Conservation (phyloP, 2,329 filamentous ascomycete species). For the Akanthomyces lecanii region DNA sequence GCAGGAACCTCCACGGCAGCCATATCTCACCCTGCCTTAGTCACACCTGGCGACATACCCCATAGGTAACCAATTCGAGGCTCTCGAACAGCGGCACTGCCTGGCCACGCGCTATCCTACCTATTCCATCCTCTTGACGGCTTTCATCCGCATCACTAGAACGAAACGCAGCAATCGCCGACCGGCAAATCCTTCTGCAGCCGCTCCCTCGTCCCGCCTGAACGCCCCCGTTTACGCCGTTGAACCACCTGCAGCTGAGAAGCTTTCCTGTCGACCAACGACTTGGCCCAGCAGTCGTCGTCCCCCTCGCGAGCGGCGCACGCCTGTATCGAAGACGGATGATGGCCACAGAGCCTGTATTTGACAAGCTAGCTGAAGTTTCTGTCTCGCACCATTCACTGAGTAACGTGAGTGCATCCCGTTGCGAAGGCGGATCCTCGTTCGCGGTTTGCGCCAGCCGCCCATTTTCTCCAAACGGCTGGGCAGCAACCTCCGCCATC, state of each 20-base stretch:
- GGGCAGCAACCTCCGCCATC: background rate
- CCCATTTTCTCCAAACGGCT: conserved; percentile 12
- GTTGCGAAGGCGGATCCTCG: background rate
- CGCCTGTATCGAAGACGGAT: conserved; percentile 47
- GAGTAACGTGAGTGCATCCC: conserved; percentile 39
- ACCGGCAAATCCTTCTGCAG: background rate
- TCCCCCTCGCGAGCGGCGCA: conserved; percentile 29
- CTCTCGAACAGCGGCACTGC: conserved; percentile 8
- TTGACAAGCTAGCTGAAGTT: conserved; percentile 51
- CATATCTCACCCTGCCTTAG: conserved; percentile 18
- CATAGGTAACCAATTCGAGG: conserved; percentile 12
- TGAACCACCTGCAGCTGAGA: background rate
- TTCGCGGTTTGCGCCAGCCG: conserved; percentile 10
- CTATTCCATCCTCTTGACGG: conserved; percentile 13
- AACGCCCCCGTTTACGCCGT: background rate
- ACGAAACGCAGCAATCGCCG: background rate
- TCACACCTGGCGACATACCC: conserved; percentile 16
- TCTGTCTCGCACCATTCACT: conserved; percentile 41
- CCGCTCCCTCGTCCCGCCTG: background rate
- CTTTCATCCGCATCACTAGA: conserved; percentile 9
- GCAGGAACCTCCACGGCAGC: conserved; percentile 17
- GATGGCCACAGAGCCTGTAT: conserved; percentile 61
- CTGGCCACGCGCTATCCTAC: background rate
- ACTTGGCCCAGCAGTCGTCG: conserved; percentile 26
- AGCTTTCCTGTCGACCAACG: conserved; percentile 18